Conservation (phyloP, 345 rosid species). For the Lagerstroemia speciosa region DNA sequence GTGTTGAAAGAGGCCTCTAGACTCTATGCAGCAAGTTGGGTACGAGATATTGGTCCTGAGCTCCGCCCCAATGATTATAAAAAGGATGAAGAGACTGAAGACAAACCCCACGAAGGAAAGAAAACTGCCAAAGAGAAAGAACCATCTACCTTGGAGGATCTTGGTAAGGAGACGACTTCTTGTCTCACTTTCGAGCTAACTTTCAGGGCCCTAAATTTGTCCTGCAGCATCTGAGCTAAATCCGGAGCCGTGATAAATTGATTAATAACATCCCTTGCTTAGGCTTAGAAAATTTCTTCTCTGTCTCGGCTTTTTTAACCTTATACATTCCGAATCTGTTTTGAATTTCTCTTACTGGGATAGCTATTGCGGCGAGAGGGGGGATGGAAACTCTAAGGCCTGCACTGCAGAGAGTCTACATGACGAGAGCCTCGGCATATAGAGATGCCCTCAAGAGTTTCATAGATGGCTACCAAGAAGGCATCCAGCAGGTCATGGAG, state of each 20-base stretch:
- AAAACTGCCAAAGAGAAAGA: constrained; percentile 31
- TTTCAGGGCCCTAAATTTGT: neutral
- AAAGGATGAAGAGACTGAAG: constrained; percentile 44
- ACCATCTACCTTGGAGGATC: constrained; percentile 78
- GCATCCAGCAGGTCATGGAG: constrained; percentile 60
- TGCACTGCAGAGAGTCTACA: constrained; percentile 79
- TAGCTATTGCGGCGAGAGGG: constrained; percentile 89
- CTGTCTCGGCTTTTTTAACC: neutral
- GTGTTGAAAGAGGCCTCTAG: constrained; percentile 83
- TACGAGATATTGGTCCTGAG: constrained; percentile 88
- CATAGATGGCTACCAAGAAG: constrained; percentile 72
- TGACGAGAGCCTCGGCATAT: constrained; percentile 80
- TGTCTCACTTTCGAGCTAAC: neutral
- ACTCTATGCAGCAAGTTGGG: constrained; percentile 93
- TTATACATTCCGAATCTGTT: neutral
- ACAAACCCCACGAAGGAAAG: constrained; percentile 12
- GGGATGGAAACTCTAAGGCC: constrained; percentile 88
- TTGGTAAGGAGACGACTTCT: constrained; percentile 38
- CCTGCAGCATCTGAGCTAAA: neutral
- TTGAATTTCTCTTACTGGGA: constrained; percentile 8
- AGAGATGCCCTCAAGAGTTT: constrained; percentile 73
- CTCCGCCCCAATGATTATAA: constrained; percentile 78
- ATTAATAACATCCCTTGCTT: neutral
- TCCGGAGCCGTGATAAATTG: neutral
- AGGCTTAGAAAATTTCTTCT: neutral